Evolutionary conservation across 768 basidiomycete genomes (phyloP), one percentile per base, ranked within the genome.

Genomic region (Serendipita sp.): DNA sequence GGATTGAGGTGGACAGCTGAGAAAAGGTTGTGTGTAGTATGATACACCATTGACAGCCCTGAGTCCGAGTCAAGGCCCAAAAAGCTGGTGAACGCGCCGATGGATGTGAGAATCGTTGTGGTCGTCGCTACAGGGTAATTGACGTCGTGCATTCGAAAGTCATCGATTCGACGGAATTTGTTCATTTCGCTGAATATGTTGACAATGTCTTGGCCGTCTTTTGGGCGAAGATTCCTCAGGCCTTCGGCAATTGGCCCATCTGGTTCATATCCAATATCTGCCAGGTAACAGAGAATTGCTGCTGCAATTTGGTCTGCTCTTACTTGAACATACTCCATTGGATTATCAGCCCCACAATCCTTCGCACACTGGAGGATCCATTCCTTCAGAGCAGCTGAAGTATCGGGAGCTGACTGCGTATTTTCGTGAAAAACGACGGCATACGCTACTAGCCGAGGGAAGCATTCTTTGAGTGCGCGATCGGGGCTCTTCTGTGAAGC

Each of bases 11-110:
- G 81, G 7, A 92, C 75, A 45, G 79, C 78, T 3, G 84, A 78
- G 67, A 94, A 83, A 13, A 95, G 77, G 62, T 82, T 80, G 65
- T 87, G 86, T 32, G 91, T 72, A 64, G 89, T 80, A 66, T 93
- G 90, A 71, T 89, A 93, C 3, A 84, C 83, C 58, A 83, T 83
- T 10, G 86, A 81, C n/a, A 75, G 74, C 4, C 34, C 56, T 30
- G 73, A 74, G 46, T 81, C 75, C 18, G 78, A 77, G 13, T 75
- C 72, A 2, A 77, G 72, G 3, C 78, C 72, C 18, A 75, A 74
- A 8, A 70, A 10, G 56, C 16, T 70, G 24, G 73, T 74, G 64
- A 91, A 77, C 86, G 88, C 91, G 3, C 74, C 68, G 64, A 92
- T 70, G 7, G 85, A 79, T 11, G 73, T 75, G 15, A 89, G 72